Evolutionary conservation across 306 rosid genomes (phyloP).

Genomic region (Bauhinia variegata): DNA sequence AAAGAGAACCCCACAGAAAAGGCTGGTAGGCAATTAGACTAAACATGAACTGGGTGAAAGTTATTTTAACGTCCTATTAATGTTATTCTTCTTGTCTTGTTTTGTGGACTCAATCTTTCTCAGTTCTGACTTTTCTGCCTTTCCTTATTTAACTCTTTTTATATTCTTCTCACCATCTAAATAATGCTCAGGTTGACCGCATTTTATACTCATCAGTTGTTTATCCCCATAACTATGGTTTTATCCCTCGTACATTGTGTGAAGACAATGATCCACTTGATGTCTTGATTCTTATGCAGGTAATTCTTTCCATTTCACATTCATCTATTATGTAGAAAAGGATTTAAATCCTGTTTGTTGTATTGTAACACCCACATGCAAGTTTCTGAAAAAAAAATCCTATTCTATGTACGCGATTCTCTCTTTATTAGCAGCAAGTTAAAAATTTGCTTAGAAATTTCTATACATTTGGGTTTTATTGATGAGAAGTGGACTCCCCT

Average conservation of each 20-base stretch:
- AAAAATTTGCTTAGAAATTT: background rate
- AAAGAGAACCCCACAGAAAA: background rate
- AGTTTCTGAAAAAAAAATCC: background rate
- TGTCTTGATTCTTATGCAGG: slow-evolving; percentile 97
- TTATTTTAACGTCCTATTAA: background rate
- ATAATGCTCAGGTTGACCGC: slow-evolving; percentile 77
- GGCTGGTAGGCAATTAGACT: background rate
- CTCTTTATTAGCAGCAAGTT: slow-evolving; percentile 4
- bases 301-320: slow-evolving; percentile 33
- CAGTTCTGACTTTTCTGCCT: slow-evolving; percentile 7
- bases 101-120: background rate
- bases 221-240: slow-evolving; percentile 96
- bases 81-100: background rate
- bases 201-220: slow-evolving; percentile 89
- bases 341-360: background rate
- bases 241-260: slow-evolving; percentile 88
- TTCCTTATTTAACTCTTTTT: slow-evolving; percentile 20
- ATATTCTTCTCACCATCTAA: slow-evolving; percentile 32
- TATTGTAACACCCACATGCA: background rate
- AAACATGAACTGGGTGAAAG: background rate
- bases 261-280: slow-evolving; percentile 98
- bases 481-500: background rate
- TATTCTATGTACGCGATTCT: background rate
- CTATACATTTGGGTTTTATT: background rate
- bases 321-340: slow-evolving; percentile 1